A percentile compares a stretch with the other conserved stretches of the same genome.
Evolutionary conservation across 83 land plant genomes (phyloP).

Genomic region (Thuja plicata): DNA sequence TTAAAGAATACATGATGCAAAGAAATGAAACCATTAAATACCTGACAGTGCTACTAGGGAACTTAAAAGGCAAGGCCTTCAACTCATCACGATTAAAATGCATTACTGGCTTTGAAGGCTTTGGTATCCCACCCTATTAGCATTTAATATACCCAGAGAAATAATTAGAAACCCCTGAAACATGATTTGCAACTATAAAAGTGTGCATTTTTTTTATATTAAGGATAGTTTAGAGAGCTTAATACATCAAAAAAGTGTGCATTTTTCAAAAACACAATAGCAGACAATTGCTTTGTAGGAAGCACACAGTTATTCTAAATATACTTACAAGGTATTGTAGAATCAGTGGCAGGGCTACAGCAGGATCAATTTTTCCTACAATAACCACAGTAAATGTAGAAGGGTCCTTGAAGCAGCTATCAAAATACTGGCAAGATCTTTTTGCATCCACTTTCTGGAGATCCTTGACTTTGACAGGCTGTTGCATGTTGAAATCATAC

Average conservation of each 20-base stretch:
- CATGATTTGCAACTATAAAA: background rate
- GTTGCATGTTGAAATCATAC: constrained; percentile 18
- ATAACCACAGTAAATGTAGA: constrained; percentile 86
- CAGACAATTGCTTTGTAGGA: background rate
- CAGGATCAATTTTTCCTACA: constrained; percentile 85
- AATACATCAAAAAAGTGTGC: too few species aligned
- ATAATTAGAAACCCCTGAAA: background rate
- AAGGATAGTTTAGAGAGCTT: too few species aligned
- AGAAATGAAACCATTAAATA: constrained; percentile 16
- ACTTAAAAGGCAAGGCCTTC: constrained; percentile 80
- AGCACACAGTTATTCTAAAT: background rate
- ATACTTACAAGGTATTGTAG: constrained; percentile 80
- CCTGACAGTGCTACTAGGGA: constrained; percentile 81
- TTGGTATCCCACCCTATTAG: constrained; percentile 92
- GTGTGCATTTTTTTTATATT: background rate
- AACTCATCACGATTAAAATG: constrained; percentile 84
- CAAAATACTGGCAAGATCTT: constrained; percentile 88
- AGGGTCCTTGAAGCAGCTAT: constrained; percentile 91
- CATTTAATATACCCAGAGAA: background rate
- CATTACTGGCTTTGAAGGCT: constrained; percentile 63
- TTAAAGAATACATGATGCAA: background rate
- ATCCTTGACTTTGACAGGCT: constrained; percentile 86
- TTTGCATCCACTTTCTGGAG: constrained; percentile 82
- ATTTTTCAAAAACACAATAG: background rate
- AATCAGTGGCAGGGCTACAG: constrained; percentile 67